A percentile compares a stretch with the other conserved stretches of the same genome.
phyloP scores from a whole-genome alignment of 176 grass and related monocot species.

The Carex pumila region DNA sequence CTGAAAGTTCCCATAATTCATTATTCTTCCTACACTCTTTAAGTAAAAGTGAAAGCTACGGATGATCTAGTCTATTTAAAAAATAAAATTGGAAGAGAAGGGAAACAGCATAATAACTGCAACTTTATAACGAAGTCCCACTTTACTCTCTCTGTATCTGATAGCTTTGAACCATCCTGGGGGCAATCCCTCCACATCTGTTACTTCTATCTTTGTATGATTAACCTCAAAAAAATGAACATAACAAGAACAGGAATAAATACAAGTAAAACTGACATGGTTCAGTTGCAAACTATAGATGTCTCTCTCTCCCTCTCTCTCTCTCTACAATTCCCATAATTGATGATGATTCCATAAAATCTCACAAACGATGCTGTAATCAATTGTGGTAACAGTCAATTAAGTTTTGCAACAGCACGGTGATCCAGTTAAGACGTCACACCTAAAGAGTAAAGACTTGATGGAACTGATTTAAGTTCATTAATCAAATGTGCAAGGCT shows the following conservation, averaged over 20 bases:
- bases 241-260: not conserved
- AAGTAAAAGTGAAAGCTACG: not conserved
- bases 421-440: not conserved
- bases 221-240: not conserved
- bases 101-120: constrained; percentile 7
- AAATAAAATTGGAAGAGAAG: not conserved
- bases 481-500: not conserved
- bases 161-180: constrained; percentile 33
- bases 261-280: not conserved
- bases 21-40: not conserved
- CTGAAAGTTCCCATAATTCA: not conserved
- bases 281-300: not conserved
- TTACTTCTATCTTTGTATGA: not conserved
- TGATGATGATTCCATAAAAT: not conserved
- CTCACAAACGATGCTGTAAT: not conserved
- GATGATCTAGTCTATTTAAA: not conserved
- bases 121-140: not conserved
- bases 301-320: too few relatives aligned
- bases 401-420: not conserved
- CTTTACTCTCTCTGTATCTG: constrained; percentile 16
- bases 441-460: not conserved
- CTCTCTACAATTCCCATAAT: not conserved
- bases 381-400: not conserved
- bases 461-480: not conserved
- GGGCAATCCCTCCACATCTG: constrained; percentile 16